Evolutionary conservation across 495 filamentous ascomycete species (phyloP).

Genomic region (Penicillium crystallinum): DNA sequence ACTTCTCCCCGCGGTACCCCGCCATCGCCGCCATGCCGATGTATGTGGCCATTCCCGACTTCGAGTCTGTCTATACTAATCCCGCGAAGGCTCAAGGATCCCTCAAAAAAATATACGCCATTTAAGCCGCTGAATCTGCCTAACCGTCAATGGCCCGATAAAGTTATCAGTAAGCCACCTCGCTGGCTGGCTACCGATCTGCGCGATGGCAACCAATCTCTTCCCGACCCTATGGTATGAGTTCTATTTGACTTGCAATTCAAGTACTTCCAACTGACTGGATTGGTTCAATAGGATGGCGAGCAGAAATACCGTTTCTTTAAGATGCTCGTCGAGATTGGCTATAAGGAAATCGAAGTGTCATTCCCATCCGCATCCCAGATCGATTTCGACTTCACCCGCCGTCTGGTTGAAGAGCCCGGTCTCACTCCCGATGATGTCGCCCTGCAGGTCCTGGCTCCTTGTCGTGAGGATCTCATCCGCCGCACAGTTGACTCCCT

Average conservation of each 20-base stretch:
- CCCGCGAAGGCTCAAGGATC: slow-evolving; percentile 76
- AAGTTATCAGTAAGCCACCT: slow-evolving; percentile 70
- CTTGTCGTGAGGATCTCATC: slow-evolving; percentile 91
- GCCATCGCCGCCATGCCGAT: slow-evolving; percentile 36
- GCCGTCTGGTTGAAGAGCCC: slow-evolving; percentile 79
- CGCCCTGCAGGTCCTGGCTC: slow-evolving; percentile 90
- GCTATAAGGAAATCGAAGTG: slow-evolving; percentile 98
- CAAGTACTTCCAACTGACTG: background rate
- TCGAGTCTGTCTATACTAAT: slow-evolving; percentile 1
- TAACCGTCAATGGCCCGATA: slow-evolving; percentile 85
- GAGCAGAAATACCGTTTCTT: slow-evolving; percentile 95
- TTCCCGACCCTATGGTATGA: slow-evolving; percentile 82
- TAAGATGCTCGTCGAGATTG: slow-evolving; percentile 85
- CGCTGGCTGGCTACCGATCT: slow-evolving; percentile 84
- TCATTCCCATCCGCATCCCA: slow-evolving; percentile 93
- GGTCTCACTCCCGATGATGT: slow-evolving; percentile 88
- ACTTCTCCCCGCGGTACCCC: slow-evolving; percentile 26
- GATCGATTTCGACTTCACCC: slow-evolving; percentile 94
- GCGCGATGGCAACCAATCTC: slow-evolving; percentile 82
- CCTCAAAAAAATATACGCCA: slow-evolving; percentile 82
- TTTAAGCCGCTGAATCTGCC: slow-evolving; percentile 74
- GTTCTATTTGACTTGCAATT: background rate
- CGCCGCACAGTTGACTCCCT: slow-evolving; percentile 84
- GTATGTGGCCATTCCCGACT: slow-evolving; percentile 19
- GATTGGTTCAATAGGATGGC: slow-evolving; percentile 55